Evolutionary conservation across 768 basidiomycete genomes (phyloP).

Genomic region (Lentinula guzmanii): DNA sequence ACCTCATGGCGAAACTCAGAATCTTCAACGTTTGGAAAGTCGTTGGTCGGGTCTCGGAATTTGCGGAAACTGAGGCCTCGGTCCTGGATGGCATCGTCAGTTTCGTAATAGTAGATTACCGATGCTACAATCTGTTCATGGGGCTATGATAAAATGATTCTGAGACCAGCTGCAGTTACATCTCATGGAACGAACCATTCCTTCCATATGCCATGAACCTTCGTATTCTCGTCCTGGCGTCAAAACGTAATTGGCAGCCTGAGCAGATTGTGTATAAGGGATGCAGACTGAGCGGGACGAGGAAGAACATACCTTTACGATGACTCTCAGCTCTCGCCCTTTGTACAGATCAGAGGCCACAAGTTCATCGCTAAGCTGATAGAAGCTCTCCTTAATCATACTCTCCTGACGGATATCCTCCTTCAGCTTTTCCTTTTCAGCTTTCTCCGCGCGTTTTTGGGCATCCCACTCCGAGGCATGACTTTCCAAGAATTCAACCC

Average conservation of each 20-base stretch:
- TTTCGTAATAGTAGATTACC: constrained; percentile 13
- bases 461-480: background rate
- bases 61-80: constrained; percentile 9
- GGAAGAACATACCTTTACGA: background rate
- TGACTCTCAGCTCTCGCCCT: constrained; percentile 4
- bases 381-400: background rate
- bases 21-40: constrained; percentile 66
- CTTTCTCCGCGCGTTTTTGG: background rate
- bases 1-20: constrained; percentile 15
- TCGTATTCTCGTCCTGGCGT: constrained; percentile 12
- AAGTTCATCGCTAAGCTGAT: background rate
- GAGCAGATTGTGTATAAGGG: background rate
- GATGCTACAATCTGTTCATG: constrained; percentile 14
- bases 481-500: background rate
- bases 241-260: constrained; percentile 14
- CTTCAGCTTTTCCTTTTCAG: background rate
- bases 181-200: constrained; percentile 8
- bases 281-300: background rate
- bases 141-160: constrained; percentile 5
- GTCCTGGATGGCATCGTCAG: constrained; percentile 9
- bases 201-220: constrained; percentile 15
- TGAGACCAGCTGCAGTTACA: background rate
- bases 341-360: background rate
- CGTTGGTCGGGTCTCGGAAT: constrained; percentile 27
- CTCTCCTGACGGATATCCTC: background rate